Evolutionary conservation across 2,329 filamentous ascomycete species (phyloP), one percentile per base, ranked within the genome.

Genomic region (Ceratocystis colombiana): DNA sequence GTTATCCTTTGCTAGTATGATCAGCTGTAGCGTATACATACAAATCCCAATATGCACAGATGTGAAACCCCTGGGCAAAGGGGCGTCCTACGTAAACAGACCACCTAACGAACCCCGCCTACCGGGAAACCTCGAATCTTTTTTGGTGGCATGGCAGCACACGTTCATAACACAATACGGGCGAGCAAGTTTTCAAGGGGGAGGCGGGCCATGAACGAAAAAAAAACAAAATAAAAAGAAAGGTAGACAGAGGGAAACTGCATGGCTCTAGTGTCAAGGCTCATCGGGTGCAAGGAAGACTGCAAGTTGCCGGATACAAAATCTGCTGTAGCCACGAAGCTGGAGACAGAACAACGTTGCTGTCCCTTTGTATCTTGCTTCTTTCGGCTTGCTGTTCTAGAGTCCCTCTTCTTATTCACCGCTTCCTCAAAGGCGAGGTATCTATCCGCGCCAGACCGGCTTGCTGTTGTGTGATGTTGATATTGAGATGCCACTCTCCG

Each of bases 101-200:
- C 53, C 53, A 57, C 53, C 22, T 15, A 30, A 57, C 53, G 53
- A 57, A 57, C 53, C 53, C 53, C 53, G 22, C 25, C 53, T 57
- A 4, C 53, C 15, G 53, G 15, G 46, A 50, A 50, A 37, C 33
- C 46, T 50, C 46, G 46, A 22, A 10, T 37, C 33, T 37, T 22
- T 50, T 50, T 22, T 50, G 17, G 46, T 20, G 46, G 46, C 46
- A 50, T 50, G 46, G 46, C 15, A 50, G 46, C 46, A 50, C 46
- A 50, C 46, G 46, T 22, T 17, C n/a, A 22, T 10, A 20, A 48
- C 15, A n/a, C n/a, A 6, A 50, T n/a, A 20, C 6, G 22, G 46
- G n/a, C n/a, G 46, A 50, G 46, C 33, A 37, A 37, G 33, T 37
- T 37, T 37, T 10, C 30, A 37, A 37, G 1, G 33, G 3, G 33